Base-by-base conservation (phyloP, 768 basidiomycete genomes). In the Erythrobasidium yunnanense region DNA sequence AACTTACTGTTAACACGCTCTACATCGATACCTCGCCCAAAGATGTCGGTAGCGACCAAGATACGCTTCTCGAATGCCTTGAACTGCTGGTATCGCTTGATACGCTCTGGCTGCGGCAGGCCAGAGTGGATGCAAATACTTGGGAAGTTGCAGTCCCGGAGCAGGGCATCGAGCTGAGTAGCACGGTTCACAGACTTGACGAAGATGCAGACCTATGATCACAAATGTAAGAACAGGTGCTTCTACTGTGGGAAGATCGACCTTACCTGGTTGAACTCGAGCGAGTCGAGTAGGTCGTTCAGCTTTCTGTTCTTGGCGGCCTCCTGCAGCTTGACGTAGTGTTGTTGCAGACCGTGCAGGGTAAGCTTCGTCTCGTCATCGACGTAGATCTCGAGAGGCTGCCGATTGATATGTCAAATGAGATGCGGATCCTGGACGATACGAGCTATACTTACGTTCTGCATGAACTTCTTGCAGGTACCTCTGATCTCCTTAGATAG, bases 381-480 rank as follows among this genome's bases (percentile, higher is more conserved):
- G 52, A 99, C 92, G 76, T 97, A 99, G 68, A 99, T 97, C 78
- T 99, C 95, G 45, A 99, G 84, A 29, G 95, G 95, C 95, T 99
- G 72, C 17, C 23, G 3, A 32, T 1, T 23, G n/a, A 30, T 51
- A 13, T n/a, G n/a, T n/a, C n/a, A n/a, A n/a, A n/a, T n/a, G n/a
- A n/a, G n/a, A n/a, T n/a, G n/a, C 42, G 20, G n/a, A 23, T 49
- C 42, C 15, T 22, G 7, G 54, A n/a, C 15, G 35, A 5, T 55
- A 38, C 27, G 33, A 55, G 51, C 17, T 11, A 8, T 0, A 82
- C 91, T 70, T 73, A 96, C 95, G 75, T 89, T 93, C 32, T 88
- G 88, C 95, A 99, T 99, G 77, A 99, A 99, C 76, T 99, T 97
- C 80, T 97, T 97, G 84, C 95, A 99, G 0, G 95, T 97, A 5